Evolutionary conservation across 2,329 filamentous ascomycete genomes (phyloP).

Genomic region (Lecanicillium sp.): DNA sequence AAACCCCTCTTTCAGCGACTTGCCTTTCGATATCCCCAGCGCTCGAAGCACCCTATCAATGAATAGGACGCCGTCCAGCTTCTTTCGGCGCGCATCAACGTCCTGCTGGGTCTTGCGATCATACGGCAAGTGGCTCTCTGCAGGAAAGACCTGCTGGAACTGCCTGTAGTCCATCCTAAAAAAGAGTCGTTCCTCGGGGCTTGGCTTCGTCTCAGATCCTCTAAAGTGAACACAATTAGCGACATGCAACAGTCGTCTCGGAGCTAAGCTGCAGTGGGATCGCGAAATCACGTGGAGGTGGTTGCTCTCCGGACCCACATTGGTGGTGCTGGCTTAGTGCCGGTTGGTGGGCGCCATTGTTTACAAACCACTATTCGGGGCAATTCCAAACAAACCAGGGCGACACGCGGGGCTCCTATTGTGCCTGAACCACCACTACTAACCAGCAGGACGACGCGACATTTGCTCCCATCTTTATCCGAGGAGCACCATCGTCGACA

Average conservation of each 20-base stretch:
- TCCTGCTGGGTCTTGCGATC: constrained; percentile 52
- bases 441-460: constrained; percentile 1
- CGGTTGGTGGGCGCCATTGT: constrained; percentile 20
- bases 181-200: too few species aligned
- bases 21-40: constrained; percentile 63
- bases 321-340: neutral
- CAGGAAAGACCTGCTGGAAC: constrained; percentile 61
- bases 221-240: too few species aligned
- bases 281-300: constrained; percentile 15
- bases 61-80: constrained; percentile 64
- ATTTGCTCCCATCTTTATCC: neutral
- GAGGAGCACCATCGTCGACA: neutral
- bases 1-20: constrained; percentile 2
- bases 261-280: neutral
- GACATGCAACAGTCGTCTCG: neutral
- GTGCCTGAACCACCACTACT: constrained; percentile 3
- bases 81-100: constrained; percentile 60
- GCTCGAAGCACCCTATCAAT: constrained; percentile 70
- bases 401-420: constrained; percentile 13
- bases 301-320: neutral
- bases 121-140: constrained; percentile 53
- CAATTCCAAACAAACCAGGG: constrained; percentile 27
- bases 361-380: constrained; percentile 31
- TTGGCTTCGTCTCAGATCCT: too few species aligned
- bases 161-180: constrained; percentile 51